A percentile compares a stretch with the other conserved stretches of the same genome.
Evolutionary conservation across 352 stramenopile species (phyloP).

Genomic region (Pythium monospermum): DNA sequence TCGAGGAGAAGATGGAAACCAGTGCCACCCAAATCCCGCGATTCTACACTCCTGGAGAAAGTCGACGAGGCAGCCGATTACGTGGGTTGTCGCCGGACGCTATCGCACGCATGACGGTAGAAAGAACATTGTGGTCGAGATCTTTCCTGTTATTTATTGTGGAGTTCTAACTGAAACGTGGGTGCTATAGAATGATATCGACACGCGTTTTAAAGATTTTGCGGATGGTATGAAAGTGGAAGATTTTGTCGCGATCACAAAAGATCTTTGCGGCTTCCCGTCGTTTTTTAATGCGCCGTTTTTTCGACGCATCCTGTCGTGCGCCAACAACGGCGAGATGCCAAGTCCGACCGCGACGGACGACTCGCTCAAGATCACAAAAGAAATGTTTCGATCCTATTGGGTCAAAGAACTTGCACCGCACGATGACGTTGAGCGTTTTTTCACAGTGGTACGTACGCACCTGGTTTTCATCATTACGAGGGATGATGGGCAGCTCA

Average conservation of each 20-base stretch:
- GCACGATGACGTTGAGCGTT: conserved; percentile 94
- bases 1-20: conserved; percentile 2
- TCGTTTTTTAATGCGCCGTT: conserved; percentile 98
- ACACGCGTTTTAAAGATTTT: conserved; percentile 71
- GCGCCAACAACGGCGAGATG: conserved; percentile 10
- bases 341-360: conserved; percentile 20
- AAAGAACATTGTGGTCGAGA: neutral
- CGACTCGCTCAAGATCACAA: conserved; percentile 56
- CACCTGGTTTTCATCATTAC: neutral
- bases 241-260: conserved; percentile 93
- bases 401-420: conserved; percentile 94
- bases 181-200: conserved; percentile 48
- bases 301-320: conserved; percentile 87
- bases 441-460: conserved; percentile 92
- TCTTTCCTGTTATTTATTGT: neutral
- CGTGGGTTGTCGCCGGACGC: conserved; percentile 59
- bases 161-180: too few species aligned
- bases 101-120: conserved; percentile 52
- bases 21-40: conserved; percentile 41
- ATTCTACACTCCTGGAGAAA: conserved; percentile 69
- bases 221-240: conserved; percentile 82
- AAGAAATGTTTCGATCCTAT: conserved; percentile 90
- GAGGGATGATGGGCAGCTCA: too few species aligned
- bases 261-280: conserved; percentile 97
- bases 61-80: conserved; percentile 40